Conservation (phyloP, 2,329 filamentous ascomycete species). For the Hymenoscyphus linearis region DNA sequence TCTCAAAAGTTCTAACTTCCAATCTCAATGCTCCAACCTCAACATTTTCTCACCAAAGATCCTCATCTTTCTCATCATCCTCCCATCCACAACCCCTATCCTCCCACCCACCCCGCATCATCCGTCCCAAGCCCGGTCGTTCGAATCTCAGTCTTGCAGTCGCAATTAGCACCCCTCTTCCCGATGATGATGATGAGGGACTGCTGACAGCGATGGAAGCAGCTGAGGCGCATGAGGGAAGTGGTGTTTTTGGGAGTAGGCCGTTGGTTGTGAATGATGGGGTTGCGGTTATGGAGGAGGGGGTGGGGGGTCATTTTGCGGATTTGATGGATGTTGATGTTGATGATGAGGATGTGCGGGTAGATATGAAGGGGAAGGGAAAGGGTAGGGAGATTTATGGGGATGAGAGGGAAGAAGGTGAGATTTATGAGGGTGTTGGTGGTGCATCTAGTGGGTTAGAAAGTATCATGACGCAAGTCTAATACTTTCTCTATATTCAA, state of each 20-base stretch:
- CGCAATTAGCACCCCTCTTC: not conserved
- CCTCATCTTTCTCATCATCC: not conserved
- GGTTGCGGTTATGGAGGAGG: constrained; percentile 52
- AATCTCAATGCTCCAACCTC: not conserved
- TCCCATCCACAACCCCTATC: not conserved
- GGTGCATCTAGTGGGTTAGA: not conserved
- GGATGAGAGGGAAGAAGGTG: not conserved
- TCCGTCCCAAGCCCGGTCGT: not conserved
- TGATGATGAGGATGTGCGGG: no score
- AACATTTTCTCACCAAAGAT: not conserved
- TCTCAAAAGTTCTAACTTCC: not conserved
- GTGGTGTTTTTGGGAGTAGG: constrained; percentile 35
- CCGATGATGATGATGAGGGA: constrained; percentile 8
- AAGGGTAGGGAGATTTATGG: not conserved
- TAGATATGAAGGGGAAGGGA: not conserved
- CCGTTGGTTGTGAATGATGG: constrained; percentile 46
- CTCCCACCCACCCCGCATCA: not conserved
- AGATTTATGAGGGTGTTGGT: not conserved
- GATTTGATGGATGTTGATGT: constrained; percentile 28
- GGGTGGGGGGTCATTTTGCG: constrained; percentile 41
- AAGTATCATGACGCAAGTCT: not conserved
- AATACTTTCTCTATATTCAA: no score
- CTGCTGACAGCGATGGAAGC: constrained; percentile 28
- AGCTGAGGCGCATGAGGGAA: constrained; percentile 30
- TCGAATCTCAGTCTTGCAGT: not conserved